Base-by-base conservation (phyloP, 257 asterid genomes). In the Lycium barbarum region DNA sequence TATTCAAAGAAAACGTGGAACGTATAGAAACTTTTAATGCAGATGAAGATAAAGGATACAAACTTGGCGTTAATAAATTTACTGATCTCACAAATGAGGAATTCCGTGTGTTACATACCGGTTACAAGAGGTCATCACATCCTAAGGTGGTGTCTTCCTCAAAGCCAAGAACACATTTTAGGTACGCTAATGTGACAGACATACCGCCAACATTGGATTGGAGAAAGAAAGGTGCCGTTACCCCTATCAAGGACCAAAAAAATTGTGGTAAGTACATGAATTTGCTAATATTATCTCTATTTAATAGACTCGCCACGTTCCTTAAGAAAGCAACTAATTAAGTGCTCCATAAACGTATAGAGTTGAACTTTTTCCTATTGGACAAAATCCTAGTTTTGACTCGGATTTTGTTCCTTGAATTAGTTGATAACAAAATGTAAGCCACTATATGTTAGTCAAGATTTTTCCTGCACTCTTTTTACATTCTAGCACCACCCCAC, bases 171-270 rank as follows among this genome's bases (percentile, higher is more conserved):
- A 47, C 80, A 11, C 14, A 40, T 67, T 87, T 89, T 73, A 86
- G 86, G 83, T 87, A 88, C 40, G 88, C 79, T 1, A 91, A 89
- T 72, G 88, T 84, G 5, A 88, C 58, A 53, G 85, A 81, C 8
- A 67, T 88, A 14, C 87, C 89, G 0, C 47, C 63, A 7, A 73
- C 72, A 33, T 36, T 87, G 82, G 93, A 89, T 62, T 89, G 93
- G 93, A 87, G 90, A 66, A 83, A 54, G 79, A 80, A 84, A 51
- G 92, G 91, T 9, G 93, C 91, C 0, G 92, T 89, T 12, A 88
- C 93, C 14, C 82, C 82, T 35, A 86, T 91, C 36, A 91, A 91
- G 88, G 87, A 91, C 79, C 93, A 91, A 84, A 88, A 87, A 33
- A 47, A 83, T 2, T 89, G 93, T 86, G 93, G 93, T 89, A 86